Evolutionary conservation across 2,329 filamentous ascomycete species (phyloP), one percentile per base, ranked within the genome.

Genomic region (Claviceps cyperi): DNA sequence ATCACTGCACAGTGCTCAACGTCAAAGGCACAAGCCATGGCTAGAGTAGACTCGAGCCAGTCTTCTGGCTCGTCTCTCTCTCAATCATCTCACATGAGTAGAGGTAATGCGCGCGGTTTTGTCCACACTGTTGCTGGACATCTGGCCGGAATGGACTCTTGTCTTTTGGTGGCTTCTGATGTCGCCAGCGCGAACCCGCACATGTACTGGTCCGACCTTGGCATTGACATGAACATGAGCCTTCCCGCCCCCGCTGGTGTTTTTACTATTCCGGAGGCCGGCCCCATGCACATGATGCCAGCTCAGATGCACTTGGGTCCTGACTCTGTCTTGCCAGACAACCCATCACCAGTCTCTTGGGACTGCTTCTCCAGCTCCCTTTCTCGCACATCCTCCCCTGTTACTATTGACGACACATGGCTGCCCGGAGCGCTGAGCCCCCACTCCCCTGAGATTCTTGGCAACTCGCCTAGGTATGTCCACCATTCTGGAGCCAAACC

Each of bases 401-500:
- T 68, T 40, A 70, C 65, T 11, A 62, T 69, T 50, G 74, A 78
- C 54, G 75, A 77, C 53, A 56, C 68, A 37, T 78, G 74, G 65
- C 61, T 64, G 35, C 54, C 60, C 21, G 57, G 59, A 21, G 57
- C 60, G 43, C 55, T 62, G 51, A 66, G 62, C 58, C 65, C 65
- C 38, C 67, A 69, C 58, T 75, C 74, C 36, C 72, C 74, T 53
- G 66, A 69, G 48, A 66, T 76, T 54, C 63, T 66, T 54, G 71
- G 70, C 61, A 71, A 72, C 54, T 76, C 74, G 50, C 73, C 74
- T 49, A 75, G 71, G 74, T 77, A 75, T 61, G 74, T 74, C 55
- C 50, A 55, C 21, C 22, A n/a, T 52, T 51, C 17, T 5, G 9
- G 7, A 4, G 8, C 2, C 48, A 50, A 47, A 53, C 22, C 40